Evolutionary conservation across 2,329 filamentous ascomycete genomes (phyloP).

Genomic region (Calonectria pauciramosa): DNA sequence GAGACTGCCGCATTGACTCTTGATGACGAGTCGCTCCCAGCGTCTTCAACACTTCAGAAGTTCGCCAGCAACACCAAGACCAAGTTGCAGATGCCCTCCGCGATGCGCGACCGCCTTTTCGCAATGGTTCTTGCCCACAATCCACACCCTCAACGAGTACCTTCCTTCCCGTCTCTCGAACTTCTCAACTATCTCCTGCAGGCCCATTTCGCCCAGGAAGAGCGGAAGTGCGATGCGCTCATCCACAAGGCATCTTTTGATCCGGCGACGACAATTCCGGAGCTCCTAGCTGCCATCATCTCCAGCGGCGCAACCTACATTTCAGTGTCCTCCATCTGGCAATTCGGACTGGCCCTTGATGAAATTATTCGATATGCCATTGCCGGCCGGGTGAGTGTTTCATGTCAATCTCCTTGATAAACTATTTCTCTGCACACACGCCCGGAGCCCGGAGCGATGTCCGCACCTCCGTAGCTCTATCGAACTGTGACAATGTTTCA

Average conservation of each 20-base stretch:
- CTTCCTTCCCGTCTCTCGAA: conserved; percentile 42
- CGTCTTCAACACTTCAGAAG: conserved; percentile 10
- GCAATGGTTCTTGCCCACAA: conserved; percentile 42
- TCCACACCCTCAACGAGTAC: conserved; percentile 35
- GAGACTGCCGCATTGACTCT: conserved; percentile 19
- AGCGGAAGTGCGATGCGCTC: conserved; percentile 35
- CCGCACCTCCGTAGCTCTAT: too few relatives aligned
- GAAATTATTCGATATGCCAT: conserved; percentile 33
- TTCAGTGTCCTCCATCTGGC: conserved; percentile 39
- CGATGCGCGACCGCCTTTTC: conserved; percentile 41
- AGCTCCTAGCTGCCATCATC: conserved; percentile 39
- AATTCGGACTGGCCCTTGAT: conserved; percentile 42
- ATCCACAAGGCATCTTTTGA: conserved; percentile 41
- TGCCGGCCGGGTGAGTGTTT: conserved; percentile 33
- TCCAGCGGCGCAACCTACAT: conserved; percentile 39
- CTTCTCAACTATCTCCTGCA: conserved; percentile 39
- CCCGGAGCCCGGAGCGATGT: neutral
- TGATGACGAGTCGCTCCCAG: conserved; percentile 18
- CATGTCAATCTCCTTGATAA: neutral
- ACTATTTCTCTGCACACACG: neutral
- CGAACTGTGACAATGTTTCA: neutral
- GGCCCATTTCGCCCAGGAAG: conserved; percentile 34
- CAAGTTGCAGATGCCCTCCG: conserved; percentile 25
- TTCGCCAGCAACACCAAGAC: conserved; percentile 15
- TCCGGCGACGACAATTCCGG: conserved; percentile 23